A percentile compares a stretch with the other conserved stretches of the same genome.
phyloP scores from a whole-genome alignment of 1,139 yeast genomes.

The Eremothecium cymbalariae region DNA sequence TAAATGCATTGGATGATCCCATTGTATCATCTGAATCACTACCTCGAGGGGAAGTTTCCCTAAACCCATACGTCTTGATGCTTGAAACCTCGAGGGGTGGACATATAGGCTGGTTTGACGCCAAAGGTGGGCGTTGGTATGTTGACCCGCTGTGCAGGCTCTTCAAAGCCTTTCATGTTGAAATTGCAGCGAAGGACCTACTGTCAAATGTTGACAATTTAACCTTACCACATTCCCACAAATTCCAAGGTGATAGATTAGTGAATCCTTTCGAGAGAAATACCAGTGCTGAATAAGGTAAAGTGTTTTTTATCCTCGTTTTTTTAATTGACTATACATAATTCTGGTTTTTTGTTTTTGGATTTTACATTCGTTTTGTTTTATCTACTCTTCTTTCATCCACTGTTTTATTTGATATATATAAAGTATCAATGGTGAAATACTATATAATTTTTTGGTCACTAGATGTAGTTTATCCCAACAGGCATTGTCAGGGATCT shows the following conservation, averaged over 20 bases:
- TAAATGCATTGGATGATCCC: slow-evolving; percentile 51
- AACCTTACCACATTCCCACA: slow-evolving; percentile 15
- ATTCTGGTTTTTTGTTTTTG: too few relatives aligned
- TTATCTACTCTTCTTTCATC: too few relatives aligned
- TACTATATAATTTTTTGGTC: too few relatives aligned
- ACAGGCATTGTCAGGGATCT: slow-evolving; percentile 29
- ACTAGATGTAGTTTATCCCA: slow-evolving; percentile 17
- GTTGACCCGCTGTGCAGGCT: slow-evolving; percentile 36
- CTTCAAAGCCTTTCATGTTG: slow-evolving; percentile 28
- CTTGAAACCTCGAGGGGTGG: slow-evolving; percentile 56
- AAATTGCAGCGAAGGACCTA: slow-evolving; percentile 17
- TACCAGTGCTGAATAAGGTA: too few relatives aligned
- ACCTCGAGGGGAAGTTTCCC: slow-evolving; percentile 41
- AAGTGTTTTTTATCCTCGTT: too few relatives aligned
- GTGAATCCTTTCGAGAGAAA: slow-evolving; percentile 2
- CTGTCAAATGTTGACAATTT: slow-evolving; percentile 13
- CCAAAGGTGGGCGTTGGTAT: slow-evolving; percentile 48
- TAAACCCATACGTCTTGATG: slow-evolving; percentile 50
- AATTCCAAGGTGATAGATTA: slow-evolving; percentile 6
- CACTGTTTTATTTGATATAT: too few relatives aligned
- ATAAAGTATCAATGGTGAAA: too few relatives aligned
- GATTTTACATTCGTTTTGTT: too few relatives aligned
- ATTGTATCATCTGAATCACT: slow-evolving; percentile 43
- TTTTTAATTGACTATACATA: too few relatives aligned
- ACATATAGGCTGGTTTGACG: slow-evolving; percentile 53